These are phyloP conservation scores for Ceratocystiopsis sp. DNA, from an alignment of 2,329 filamentous ascomycete species.

Conservation along the genomic window DNA sequence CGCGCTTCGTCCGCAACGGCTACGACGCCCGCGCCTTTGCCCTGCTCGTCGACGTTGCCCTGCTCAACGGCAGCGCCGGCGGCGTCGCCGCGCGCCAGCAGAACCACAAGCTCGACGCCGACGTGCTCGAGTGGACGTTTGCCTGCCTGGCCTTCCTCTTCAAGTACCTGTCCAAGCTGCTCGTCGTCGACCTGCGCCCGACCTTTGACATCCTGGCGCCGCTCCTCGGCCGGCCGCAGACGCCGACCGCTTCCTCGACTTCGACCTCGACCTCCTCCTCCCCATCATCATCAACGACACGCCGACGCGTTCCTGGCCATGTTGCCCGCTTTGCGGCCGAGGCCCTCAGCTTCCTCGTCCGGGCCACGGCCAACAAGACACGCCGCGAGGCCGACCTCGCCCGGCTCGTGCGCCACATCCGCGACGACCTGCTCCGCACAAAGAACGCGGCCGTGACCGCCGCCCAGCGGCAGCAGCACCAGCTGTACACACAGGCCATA, in stretches of 20 bases:
- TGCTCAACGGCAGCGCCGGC: conserved; percentile 7
- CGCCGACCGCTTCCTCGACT: neutral
- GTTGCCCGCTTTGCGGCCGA: conserved; percentile 88
- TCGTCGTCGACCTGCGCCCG: conserved; percentile 72
- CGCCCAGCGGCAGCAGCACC: conserved; percentile 21
- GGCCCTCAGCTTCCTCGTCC: conserved; percentile 81
- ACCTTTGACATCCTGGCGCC: conserved; percentile 71
- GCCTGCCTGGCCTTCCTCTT: conserved; percentile 87
- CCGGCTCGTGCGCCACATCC: conserved; percentile 53
- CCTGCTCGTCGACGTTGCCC: conserved; percentile 59
- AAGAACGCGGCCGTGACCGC: conserved; percentile 15
- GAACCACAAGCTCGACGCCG: conserved; percentile 57
- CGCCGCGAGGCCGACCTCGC: conserved; percentile 59
- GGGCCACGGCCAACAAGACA: conserved; percentile 59
- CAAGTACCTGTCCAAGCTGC: conserved; percentile 81
- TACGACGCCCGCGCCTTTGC: conserved; percentile 63
- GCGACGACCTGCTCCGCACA: conserved; percentile 46
- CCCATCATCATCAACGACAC: neutral
- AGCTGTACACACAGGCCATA: conserved; percentile 66
- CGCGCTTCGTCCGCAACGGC: conserved; percentile 55
- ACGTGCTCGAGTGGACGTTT: conserved; percentile 97
- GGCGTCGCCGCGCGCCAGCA: conserved; percentile 5
- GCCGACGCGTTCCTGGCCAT: conserved; percentile 55
- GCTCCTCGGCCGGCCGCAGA: conserved; percentile 55
- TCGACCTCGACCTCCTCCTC: neutral